These are phyloP conservation scores for Allium sativum DNA, from an alignment of 106 monocot species.

Conservation along the genomic window DNA sequence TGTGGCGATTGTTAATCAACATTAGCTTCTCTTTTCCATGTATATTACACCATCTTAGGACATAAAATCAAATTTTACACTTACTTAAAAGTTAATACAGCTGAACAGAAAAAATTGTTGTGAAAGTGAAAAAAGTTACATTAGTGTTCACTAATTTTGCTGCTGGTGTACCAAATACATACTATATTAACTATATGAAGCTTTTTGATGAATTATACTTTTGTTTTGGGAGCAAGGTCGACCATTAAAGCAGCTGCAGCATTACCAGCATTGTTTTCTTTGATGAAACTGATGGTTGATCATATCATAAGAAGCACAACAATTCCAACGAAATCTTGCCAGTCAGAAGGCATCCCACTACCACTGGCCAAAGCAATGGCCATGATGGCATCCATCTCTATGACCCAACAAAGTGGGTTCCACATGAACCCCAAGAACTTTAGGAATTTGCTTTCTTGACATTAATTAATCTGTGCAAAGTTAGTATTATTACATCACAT, in stretches of 20 bases:
- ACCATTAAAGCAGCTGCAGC: constrained; percentile 56
- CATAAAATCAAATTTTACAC: background rate
- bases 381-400: constrained; percentile 70
- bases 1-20: no score
- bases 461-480: background rate
- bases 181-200: no score
- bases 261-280: constrained; percentile 63
- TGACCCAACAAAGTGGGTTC: constrained; percentile 89
- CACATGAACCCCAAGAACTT: constrained; percentile 91
- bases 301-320: constrained; percentile 41
- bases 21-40: no score
- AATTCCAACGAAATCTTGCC: constrained; percentile 78
- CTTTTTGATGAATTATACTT: constrained; percentile 11
- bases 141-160: no score
- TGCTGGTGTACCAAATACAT: no score
- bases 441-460: constrained; percentile 42
- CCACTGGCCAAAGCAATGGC: constrained; percentile 61
- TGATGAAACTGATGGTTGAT: constrained; percentile 54
- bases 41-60: no score
- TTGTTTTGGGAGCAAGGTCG: constrained; percentile 40
- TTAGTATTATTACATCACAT: background rate
- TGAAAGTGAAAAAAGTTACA: no score
- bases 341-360: constrained; percentile 57
- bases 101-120: background rate
- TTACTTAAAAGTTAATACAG: background rate